phyloP scores from a whole-genome alignment of 2,329 filamentous ascomycete genomes.

The Colletotrichum aenigma region DNA sequence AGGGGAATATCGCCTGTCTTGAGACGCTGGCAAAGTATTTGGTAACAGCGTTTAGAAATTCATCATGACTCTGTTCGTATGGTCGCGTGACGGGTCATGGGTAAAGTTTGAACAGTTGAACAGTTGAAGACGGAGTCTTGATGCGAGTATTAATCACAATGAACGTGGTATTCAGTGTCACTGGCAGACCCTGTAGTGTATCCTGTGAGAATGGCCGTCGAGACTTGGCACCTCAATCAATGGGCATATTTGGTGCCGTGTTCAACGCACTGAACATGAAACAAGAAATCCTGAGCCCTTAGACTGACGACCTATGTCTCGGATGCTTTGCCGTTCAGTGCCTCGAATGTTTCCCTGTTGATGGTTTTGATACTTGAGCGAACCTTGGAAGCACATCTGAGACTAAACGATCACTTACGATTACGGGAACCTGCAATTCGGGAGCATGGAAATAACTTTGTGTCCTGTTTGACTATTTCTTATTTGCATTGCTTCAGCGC shows the following conservation, averaged over 20 bases:
- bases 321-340: neutral
- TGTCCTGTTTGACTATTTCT: neutral
- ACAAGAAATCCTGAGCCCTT: neutral
- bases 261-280: neutral
- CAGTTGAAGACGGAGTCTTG: neutral
- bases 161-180: neutral
- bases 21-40: neutral
- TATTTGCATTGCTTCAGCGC: neutral
- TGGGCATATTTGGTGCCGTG: neutral
- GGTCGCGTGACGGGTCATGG: neutral
- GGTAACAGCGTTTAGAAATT: neutral
- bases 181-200: neutral
- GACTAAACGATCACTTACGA: neutral
- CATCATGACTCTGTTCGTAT: neutral
- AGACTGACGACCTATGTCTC: neutral
- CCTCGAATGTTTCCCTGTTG: neutral
- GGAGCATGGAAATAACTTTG: neutral
- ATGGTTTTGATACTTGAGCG: neutral
- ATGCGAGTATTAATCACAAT: neutral
- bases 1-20: fast-evolving
- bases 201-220: neutral
- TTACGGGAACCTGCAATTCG: neutral
- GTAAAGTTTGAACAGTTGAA: neutral
- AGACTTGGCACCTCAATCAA: neutral
- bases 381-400: neutral